Conservation (phyloP, 2,329 filamentous ascomycete genomes). For the Macroventuria anomochaeta region DNA sequence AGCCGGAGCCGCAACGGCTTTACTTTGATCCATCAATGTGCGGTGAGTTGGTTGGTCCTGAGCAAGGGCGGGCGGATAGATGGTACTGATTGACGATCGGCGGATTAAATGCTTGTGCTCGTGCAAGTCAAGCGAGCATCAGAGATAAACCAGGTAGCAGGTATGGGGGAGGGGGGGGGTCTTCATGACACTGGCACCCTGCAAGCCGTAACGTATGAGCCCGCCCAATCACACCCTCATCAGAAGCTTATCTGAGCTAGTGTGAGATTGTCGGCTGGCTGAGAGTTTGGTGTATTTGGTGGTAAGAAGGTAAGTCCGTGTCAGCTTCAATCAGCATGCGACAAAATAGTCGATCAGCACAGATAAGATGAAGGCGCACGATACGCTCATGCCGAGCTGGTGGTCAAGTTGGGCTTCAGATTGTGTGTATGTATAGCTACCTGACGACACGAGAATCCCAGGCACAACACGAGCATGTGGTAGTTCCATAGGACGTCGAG, state of each 20-base stretch:
- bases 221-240: too few species aligned
- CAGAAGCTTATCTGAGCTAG: too few species aligned
- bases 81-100: background rate
- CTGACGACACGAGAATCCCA: background rate
- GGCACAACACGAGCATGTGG: background rate
- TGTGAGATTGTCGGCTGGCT: too few species aligned
- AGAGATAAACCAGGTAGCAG: too few species aligned
- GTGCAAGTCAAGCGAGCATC: conserved; percentile 16
- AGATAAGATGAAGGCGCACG: too few species aligned
- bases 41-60: conserved; percentile 11
- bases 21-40: conserved; percentile 10
- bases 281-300: too few species aligned
- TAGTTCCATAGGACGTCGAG: background rate
- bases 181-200: too few species aligned
- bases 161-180: too few species aligned
- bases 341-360: too few species aligned
- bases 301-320: background rate
- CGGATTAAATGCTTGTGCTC: conserved; percentile 4
- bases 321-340: conserved; percentile 4
- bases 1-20: conserved; percentile 10
- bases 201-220: too few species aligned
- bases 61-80: conserved; percentile 1
- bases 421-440: background rate
- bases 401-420: background rate
- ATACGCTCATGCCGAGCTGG: too few species aligned